Evolutionary conservation across 2,329 filamentous ascomycete genomes (phyloP).

Genomic region (Septoria linicola): DNA sequence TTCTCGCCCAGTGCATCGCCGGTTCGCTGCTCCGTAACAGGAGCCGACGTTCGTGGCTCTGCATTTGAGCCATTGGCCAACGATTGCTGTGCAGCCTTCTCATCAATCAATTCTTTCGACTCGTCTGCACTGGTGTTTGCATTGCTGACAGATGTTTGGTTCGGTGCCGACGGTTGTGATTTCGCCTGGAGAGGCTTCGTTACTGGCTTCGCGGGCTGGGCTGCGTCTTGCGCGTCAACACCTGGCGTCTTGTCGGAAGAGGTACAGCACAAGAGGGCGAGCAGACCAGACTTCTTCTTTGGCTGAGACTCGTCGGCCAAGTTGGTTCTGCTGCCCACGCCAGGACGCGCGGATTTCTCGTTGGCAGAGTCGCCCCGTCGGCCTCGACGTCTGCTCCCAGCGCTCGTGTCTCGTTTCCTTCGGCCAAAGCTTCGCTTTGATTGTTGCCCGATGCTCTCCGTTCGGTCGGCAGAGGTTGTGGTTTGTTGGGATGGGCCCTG

Average conservation of each 20-base stretch:
- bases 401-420: conserved; percentile 47
- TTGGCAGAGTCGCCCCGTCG: conserved; percentile 37
- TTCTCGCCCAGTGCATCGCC: conserved; percentile 25
- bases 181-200: conserved; percentile 40
- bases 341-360: conserved; percentile 42
- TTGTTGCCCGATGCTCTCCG: conserved; percentile 46
- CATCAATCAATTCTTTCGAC: conserved; percentile 47
- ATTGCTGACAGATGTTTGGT: conserved; percentile 43
- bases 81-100: conserved; percentile 38
- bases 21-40: conserved; percentile 25
- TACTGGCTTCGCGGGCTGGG: conserved; percentile 46
- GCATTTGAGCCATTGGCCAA: conserved; percentile 20
- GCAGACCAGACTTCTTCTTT: conserved; percentile 45
- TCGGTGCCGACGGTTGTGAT: conserved; percentile 44
- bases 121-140: conserved; percentile 46
- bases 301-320: conserved; percentile 38
- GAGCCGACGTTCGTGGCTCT: conserved; percentile 13
- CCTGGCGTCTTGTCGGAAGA: conserved; percentile 61
- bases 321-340: conserved; percentile 35
- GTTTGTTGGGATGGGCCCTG: conserved; percentile 1
- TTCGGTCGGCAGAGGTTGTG: conserved; percentile 28
- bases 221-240: conserved; percentile 55
- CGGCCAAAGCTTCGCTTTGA: conserved; percentile 49
- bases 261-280: conserved; percentile 64
- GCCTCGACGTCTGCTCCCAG: conserved; percentile 47